Base-by-base conservation (phyloP, 768 basidiomycete species). In the Dioszegia crocea region DNA sequence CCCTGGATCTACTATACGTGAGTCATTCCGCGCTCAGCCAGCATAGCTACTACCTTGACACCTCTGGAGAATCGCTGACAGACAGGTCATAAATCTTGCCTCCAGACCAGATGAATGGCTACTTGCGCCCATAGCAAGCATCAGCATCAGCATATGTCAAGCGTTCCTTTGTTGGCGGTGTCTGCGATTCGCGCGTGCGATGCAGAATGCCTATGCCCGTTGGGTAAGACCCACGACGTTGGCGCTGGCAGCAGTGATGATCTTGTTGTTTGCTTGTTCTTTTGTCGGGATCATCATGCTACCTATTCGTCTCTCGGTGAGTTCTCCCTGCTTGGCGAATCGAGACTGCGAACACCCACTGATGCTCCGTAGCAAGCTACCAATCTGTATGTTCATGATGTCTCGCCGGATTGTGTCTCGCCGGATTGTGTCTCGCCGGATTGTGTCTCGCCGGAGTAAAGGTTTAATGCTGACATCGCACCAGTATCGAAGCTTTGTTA, bases 101-200 rank as follows among this genome's bases (percentile, higher is more conserved):
- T 8, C 45, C 26, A 11, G 24, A 24, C 45, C 45, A 24, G 45
- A 46, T 19, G 19, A 51, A 51, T 51, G 10, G 2, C 16, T 33
- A n/a, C 21, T 19, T 21, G 31, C 33, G 17, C 31, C n/a, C 19
- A n/a, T 38, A 30, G 23, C 56, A 2, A 27, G 45, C 33, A 11
- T 57, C n/a, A 48, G 14, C 30, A 49, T 49, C 33, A 24, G 11
- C 47, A 36, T 48, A 11, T 46, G 43, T 14, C 56, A 57, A 27
- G 46, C 19, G 30, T 57, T 57, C 47, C 19, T 57, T 23, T 44
- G 40, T 2, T 57, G 36, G 36, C 45, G 56, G 3, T 39, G n/a
- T 16, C 23, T 57, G 43, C 33, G 45, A n/a, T 57, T 57, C 21
- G 45, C 56, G 11, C 19, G 46, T 11, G 56, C 45, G 4, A 57